Evolutionary conservation across 1,284 basidiomycete genomes (phyloP).

Genomic region (Cutaneotrichosporon arboriforme): DNA sequence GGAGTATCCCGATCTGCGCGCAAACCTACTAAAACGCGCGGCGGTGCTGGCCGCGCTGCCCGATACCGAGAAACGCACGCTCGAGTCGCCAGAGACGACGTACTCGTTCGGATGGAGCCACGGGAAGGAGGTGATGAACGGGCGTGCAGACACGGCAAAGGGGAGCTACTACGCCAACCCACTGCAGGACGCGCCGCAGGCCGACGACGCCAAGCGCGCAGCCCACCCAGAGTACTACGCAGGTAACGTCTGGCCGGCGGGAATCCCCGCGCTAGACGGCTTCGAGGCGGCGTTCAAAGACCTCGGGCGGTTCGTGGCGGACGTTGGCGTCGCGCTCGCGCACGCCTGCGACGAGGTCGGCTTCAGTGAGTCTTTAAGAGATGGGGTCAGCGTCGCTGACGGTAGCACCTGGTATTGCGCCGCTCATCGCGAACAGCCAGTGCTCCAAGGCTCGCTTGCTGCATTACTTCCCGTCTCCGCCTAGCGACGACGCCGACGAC

Average conservation of each 20-base stretch:
- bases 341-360: conserved; percentile 79
- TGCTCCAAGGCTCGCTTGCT: conserved; percentile 65
- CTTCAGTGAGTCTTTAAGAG: conserved; percentile 57
- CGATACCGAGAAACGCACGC: conserved; percentile 60
- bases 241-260: conserved; percentile 58
- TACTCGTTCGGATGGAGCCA: conserved; percentile 80
- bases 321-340: conserved; percentile 72
- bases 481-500: conserved; percentile 65
- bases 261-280: conserved; percentile 58
- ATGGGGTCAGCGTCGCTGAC: background rate
- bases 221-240: conserved; percentile 60
- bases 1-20: conserved; percentile 59
- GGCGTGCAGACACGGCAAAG: conserved; percentile 67
- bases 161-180: conserved; percentile 92
- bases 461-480: conserved; percentile 73
- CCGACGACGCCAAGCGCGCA: conserved; percentile 54
- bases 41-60: conserved; percentile 68
- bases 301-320: conserved; percentile 64
- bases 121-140: conserved; percentile 95
- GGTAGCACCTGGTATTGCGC: conserved; percentile 27
- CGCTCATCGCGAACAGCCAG: conserved; percentile 40
- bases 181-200: conserved; percentile 59
- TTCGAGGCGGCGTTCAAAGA: conserved; percentile 82
- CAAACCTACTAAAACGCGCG: conserved; percentile 64
- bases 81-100: conserved; percentile 50